These are phyloP conservation scores for Podila epicladia DNA, from an alignment of 192 early-diverging fungal species.

Conservation along the genomic window DNA sequence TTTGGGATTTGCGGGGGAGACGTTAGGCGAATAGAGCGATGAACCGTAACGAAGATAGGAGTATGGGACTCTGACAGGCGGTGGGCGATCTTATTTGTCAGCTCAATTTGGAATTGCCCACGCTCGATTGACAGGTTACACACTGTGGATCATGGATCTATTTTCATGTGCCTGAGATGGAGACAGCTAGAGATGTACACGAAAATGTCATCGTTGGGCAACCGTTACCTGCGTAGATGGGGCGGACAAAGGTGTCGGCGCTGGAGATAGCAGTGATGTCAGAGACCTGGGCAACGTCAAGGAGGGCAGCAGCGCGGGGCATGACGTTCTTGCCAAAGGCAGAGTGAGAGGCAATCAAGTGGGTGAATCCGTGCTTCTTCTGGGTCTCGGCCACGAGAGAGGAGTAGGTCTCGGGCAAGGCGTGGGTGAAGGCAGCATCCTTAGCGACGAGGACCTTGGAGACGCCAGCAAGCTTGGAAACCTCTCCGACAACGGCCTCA, in stretches of 20 bases:
- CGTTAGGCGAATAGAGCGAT: no score
- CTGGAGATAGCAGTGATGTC: slow-evolving; percentile 85
- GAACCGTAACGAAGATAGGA: no score
- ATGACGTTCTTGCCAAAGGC: slow-evolving; percentile 95
- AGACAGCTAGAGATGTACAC: background rate
- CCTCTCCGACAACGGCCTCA: slow-evolving; percentile 68
- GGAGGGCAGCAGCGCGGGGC: slow-evolving; percentile 89
- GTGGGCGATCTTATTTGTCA: no score
- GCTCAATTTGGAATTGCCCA: no score
- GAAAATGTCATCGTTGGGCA: background rate
- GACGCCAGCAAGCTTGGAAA: slow-evolving; percentile 74
- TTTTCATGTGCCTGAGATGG: background rate
- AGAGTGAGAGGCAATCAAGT: slow-evolving; percentile 88
- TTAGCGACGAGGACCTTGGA: slow-evolving; percentile 87
- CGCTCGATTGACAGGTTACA: no score
- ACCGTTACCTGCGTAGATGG: slow-evolving; percentile 91
- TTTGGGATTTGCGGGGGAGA: no score
- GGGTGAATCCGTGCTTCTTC: slow-evolving; percentile 77
- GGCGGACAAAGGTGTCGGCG: slow-evolving; percentile 92
- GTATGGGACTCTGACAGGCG: no score
- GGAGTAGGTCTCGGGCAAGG: slow-evolving; percentile 84
- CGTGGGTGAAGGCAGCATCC: slow-evolving; percentile 80
- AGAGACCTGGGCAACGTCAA: slow-evolving; percentile 92
- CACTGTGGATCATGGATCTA: no score
- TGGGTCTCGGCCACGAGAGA: slow-evolving; percentile 77